Evolutionary conservation across 208 protist genomes (phyloP).

Genomic region (Trypanosoma platydactyli): DNA sequence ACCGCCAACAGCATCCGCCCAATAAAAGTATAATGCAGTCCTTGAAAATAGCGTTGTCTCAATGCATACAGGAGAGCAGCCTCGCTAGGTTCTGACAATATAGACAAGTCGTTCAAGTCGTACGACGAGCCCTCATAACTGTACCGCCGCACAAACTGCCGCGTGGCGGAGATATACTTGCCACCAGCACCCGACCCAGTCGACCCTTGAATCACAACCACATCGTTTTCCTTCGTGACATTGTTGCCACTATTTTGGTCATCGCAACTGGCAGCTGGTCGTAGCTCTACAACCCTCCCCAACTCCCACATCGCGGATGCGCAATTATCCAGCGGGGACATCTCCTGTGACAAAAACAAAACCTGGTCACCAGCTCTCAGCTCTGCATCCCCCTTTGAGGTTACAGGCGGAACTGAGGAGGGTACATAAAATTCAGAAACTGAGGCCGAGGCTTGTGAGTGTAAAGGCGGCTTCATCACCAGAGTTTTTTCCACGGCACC

Average conservation of each 20-base stretch:
- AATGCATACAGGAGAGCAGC: conserved; percentile 27
- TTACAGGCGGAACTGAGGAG: not conserved
- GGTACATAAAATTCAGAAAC: not conserved
- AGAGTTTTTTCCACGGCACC: no score
- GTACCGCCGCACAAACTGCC: conserved; percentile 5
- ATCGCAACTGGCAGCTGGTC: not conserved
- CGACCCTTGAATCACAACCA: not conserved
- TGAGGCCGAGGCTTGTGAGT: no score
- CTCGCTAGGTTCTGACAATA: conserved; percentile 11
- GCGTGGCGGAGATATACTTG: not conserved
- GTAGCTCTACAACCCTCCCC: conserved; percentile 12
- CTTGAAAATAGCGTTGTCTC: conserved; percentile 18
- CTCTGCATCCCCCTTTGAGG: not conserved
- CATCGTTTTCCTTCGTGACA: not conserved
- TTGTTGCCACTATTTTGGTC: not conserved
- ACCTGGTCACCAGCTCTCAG: conserved; percentile 3
- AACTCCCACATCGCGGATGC: conserved; percentile 7
- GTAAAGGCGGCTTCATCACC: no score
- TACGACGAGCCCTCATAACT: conserved; percentile 22
- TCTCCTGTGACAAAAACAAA: not conserved
- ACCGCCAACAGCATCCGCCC: conserved; percentile 21
- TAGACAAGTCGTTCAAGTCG: conserved; percentile 20
- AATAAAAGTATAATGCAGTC: conserved; percentile 26
- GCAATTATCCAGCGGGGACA: not conserved
- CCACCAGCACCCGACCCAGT: not conserved